Percentiles rank a stretch among this genome's conserved stretches.
These are phyloP conservation scores for Lichtheimia ornata DNA, from an alignment of 371 early-diverging fungal genomes.

Conservation along the genomic window DNA sequence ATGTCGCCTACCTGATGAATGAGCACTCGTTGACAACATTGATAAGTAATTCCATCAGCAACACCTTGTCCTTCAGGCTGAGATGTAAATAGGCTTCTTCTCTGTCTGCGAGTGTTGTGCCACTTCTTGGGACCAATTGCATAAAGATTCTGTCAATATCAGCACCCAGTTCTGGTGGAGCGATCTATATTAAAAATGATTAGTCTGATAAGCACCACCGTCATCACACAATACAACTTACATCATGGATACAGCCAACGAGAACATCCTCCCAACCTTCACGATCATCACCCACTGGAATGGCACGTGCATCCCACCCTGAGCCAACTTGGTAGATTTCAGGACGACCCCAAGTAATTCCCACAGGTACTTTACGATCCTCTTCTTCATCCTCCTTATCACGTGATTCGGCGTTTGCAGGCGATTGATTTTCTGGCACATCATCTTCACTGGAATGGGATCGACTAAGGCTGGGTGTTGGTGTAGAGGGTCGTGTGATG, in stretches of 20 bases:
- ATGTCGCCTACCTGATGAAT: slow-evolving; percentile 33
- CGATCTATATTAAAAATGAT: slow-evolving; percentile 30
- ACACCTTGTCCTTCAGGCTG: slow-evolving; percentile 50
- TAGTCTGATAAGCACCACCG: neutral
- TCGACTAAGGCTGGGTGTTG: neutral
- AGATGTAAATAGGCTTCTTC: slow-evolving; percentile 45
- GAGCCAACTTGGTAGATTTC: slow-evolving; percentile 25
- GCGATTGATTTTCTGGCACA: too few relatives aligned
- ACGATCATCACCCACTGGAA: slow-evolving; percentile 35
- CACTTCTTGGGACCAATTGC: slow-evolving; percentile 42
- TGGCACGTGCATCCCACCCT: slow-evolving; percentile 38
- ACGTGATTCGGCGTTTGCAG: too few relatives aligned
- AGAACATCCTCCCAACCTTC: slow-evolving; percentile 50
- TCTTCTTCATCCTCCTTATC: too few relatives aligned
- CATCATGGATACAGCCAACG: slow-evolving; percentile 51
- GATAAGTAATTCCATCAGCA: slow-evolving; percentile 50
- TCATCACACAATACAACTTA: slow-evolving; percentile 12
- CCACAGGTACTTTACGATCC: too few relatives aligned
- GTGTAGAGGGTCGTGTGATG: neutral
- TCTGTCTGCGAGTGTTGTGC: slow-evolving; percentile 46
- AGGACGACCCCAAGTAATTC: slow-evolving; percentile 20
- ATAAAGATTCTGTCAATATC: slow-evolving; percentile 54
- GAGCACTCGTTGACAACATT: slow-evolving; percentile 50
- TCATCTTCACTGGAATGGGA: neutral
- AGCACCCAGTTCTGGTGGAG: slow-evolving; percentile 41